Base-by-base conservation (phyloP, 2,329 filamentous ascomycete species). In the Epichloe typhina region DNA sequence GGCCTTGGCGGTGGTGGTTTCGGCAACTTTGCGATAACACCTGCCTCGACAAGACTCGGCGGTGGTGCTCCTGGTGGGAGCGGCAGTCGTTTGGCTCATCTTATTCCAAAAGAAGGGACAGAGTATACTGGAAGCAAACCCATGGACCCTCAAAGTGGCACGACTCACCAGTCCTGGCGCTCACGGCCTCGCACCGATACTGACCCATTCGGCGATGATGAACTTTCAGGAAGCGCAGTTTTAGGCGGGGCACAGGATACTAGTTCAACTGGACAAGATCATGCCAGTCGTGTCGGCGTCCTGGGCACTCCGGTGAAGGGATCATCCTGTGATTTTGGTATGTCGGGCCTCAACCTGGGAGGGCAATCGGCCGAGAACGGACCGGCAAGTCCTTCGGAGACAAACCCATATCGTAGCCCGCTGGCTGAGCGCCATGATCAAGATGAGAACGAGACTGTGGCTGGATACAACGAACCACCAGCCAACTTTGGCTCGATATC, bases 321-420 rank as follows among this genome's bases (percentile, higher is more conserved):
- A 5, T 72, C 69, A 3, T 67, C 76, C 4, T 69, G 73, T 40
- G 80, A 84, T 53, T 80, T 83, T 58, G 79, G 80, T 43, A 80
- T 83, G 76, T 70, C 77, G 13, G 77, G 78, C 58, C 72, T 77
- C 59, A 77, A 68, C 67, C 74, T 72, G 62, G 80, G 63, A 66
- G 75, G 75, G 47, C 73, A 81, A 46, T 74, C 79, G 38, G 76
- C 80, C 50, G 69, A 66, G 42, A 73, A 74, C n/a, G 86, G 88
- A 52, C 84, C 86, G 0, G 79, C 88, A 62, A 97, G 91, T 64
- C 93, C 93, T 11, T 93, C 90, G 0, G 88, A 95, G 61, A 97
- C 93, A 3, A 98, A 98, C 62, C 93, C 93, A 2, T 98, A 93
- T 64, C 87, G 90, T 56, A 97, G 91, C 64, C 93, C 93, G 2